These are phyloP conservation scores for Wallemia ichthyophaga DNA, from an alignment of 1,284 basidiomycete genomes.

Conservation along the genomic window DNA sequence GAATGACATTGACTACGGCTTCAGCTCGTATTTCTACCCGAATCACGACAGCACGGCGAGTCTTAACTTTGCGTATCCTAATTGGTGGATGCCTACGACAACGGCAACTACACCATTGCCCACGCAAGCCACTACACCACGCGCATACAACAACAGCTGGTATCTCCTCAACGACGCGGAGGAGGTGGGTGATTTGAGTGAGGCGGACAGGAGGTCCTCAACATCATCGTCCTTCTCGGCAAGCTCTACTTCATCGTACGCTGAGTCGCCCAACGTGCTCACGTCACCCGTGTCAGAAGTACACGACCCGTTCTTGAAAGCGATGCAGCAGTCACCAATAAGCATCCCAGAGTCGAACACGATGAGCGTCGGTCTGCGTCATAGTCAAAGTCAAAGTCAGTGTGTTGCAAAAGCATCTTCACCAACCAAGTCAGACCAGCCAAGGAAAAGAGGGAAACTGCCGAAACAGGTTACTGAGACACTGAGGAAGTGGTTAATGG, in stretches of 20 bases:
- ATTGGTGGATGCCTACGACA: background rate
- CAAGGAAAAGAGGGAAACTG: conserved; percentile 37
- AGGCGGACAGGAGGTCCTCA: background rate
- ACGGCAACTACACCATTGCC: background rate
- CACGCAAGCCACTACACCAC: background rate
- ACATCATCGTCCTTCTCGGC: background rate
- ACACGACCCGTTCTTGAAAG: background rate
- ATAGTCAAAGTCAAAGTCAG: background rate
- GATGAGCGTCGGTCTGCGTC: too few species aligned
- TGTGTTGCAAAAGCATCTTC: too few species aligned
- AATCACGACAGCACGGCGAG: background rate
- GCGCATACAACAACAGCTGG: background rate
- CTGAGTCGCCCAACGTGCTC: background rate
- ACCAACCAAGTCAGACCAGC: too few species aligned
- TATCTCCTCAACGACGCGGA: background rate
- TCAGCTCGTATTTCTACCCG: background rate
- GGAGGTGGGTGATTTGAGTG: background rate
- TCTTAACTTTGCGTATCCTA: background rate
- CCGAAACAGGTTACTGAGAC: conserved; percentile 69
- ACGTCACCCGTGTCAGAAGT: background rate
- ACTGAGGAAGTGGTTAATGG: conserved; percentile 64
- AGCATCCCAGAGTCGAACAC: too few species aligned
- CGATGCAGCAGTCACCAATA: background rate
- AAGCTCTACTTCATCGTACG: background rate
- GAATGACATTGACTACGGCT: background rate